A percentile compares a stretch with the other conserved stretches of the same genome.
Evolutionary conservation across 2,329 filamentous ascomycete genomes (phyloP).

Genomic region (Dendryphion nanum): DNA sequence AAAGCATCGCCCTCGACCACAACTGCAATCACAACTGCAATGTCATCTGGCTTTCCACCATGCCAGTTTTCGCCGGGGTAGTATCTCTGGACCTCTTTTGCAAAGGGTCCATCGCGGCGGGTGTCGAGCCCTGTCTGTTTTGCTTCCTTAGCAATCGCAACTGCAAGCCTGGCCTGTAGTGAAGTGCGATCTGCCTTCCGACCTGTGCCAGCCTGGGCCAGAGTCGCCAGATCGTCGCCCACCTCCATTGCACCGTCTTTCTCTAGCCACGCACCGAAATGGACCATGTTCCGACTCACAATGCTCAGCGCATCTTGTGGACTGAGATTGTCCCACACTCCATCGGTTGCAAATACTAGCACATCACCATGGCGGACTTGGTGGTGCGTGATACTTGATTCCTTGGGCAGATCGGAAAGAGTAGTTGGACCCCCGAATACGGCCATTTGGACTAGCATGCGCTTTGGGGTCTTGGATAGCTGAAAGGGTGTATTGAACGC

Average conservation of each 20-base stretch:
- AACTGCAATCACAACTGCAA: constrained; percentile 74
- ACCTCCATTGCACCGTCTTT: constrained; percentile 51
- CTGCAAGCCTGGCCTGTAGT: constrained; percentile 76
- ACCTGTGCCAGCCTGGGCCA: constrained; percentile 52
- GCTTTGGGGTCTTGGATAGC: constrained; percentile 80
- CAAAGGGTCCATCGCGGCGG: constrained; percentile 86
- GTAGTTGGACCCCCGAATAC: constrained; percentile 71
- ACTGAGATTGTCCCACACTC: constrained; percentile 93
- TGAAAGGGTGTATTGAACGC: constrained; percentile 98
- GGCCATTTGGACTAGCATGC: constrained; percentile 73
- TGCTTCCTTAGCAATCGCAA: constrained; percentile 75
- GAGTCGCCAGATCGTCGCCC: constrained; percentile 56
- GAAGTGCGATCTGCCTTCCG: constrained; percentile 47
- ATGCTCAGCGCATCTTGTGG: constrained; percentile 84
- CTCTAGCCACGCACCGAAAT: constrained; percentile 70
- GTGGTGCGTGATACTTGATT: constrained; percentile 78
- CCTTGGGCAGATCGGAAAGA: constrained; percentile 77
- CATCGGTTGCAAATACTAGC: constrained; percentile 90
- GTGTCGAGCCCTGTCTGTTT: constrained; percentile 81
- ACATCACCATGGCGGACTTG: constrained; percentile 85
- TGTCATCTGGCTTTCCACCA: constrained; percentile 94
- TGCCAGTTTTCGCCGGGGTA: constrained; percentile 84
- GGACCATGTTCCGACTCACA: constrained; percentile 73
- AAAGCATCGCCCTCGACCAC: constrained; percentile 25
- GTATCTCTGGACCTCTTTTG: constrained; percentile 86